Percentiles rank a stretch among this genome's conserved stretches.
These are phyloP conservation scores for Cryptosporidium meleagridis DNA, from an alignment of 169 alveolate genomes.

Conservation along the genomic window DNA sequence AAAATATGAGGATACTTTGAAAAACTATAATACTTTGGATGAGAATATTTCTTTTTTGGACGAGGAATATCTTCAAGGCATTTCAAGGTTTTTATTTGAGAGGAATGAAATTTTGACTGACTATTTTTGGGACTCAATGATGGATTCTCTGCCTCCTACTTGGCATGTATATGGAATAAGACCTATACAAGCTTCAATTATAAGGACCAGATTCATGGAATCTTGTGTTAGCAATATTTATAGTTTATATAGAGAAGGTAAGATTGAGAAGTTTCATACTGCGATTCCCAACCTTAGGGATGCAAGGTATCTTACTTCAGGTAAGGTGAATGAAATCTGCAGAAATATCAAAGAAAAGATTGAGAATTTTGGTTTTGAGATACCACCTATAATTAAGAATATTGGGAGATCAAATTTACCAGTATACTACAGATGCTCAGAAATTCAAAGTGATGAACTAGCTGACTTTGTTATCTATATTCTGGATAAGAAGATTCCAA, in stretches of 20 bases:
- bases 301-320: conserved; percentile 38
- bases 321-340: conserved; percentile 43
- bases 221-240: conserved; percentile 32
- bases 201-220: conserved; percentile 39
- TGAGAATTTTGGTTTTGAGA: not conserved
- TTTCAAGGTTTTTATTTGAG: not conserved
- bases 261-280: conserved; percentile 38
- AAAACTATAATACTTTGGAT: not conserved
- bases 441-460: not conserved
- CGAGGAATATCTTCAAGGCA: not conserved
- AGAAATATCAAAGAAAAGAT: conserved; percentile 6
- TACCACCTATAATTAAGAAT: not conserved
- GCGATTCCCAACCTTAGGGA: conserved; percentile 16
- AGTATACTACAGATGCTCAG: conserved; percentile 31
- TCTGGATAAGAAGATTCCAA: not conserved
- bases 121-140: conserved; percentile 57
- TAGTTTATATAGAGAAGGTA: conserved; percentile 15
- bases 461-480: conserved; percentile 15
- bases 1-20: not conserved
- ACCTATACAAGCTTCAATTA: conserved; percentile 24
- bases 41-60: not conserved
- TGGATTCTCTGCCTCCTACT: conserved; percentile 43
- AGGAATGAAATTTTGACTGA: conserved; percentile 18
- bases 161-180: conserved; percentile 73
- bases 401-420: not conserved